A percentile compares a stretch with the other conserved stretches of the same genome.
These are phyloP conservation scores for Microbotryum lychnidis-dioicae DNA, from an alignment of 1,284 basidiomycete species.

Conservation along the genomic window DNA sequence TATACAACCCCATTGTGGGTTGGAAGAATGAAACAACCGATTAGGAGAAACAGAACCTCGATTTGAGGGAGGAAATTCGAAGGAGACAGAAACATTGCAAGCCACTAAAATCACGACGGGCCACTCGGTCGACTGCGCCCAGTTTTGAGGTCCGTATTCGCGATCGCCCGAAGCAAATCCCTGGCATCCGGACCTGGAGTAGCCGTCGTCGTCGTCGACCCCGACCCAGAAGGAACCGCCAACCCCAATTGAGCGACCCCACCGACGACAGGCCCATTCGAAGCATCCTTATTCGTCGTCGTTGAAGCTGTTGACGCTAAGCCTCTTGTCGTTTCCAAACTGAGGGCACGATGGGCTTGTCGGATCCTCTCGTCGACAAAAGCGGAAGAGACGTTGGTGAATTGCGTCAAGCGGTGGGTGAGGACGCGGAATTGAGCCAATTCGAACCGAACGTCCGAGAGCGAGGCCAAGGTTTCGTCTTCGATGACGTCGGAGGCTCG, in stretches of 20 bases:
- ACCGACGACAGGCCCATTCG: background rate
- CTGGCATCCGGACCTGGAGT: slow-evolving; percentile 11
- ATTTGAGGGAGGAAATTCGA: too few relatives aligned
- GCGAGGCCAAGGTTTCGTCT: too few relatives aligned
- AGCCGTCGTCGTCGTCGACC: background rate
- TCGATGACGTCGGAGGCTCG: too few relatives aligned
- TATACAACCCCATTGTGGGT: too few relatives aligned
- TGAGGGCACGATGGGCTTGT: slow-evolving; percentile 19
- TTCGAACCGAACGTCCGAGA: background rate
- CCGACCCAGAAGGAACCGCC: background rate
- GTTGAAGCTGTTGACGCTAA: slow-evolving; percentile 1
- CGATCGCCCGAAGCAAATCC: slow-evolving; percentile 23
- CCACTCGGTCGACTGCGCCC: background rate
- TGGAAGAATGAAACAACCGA: too few relatives aligned
- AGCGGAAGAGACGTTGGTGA: slow-evolving; percentile 5
- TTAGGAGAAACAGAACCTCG: too few relatives aligned
- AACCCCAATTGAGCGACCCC: background rate
- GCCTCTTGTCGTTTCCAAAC: slow-evolving; percentile 3
- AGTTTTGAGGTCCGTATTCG: slow-evolving; percentile 10
- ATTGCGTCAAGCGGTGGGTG: slow-evolving; percentile 15
- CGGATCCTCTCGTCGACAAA: slow-evolving; percentile 14
- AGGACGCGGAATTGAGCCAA: slow-evolving; percentile 12
- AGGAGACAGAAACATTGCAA: too few relatives aligned
- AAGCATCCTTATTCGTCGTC: background rate
- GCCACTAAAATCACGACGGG: too few relatives aligned